Evolutionary conservation across 192 early-diverging fungal species (phyloP).

Genomic region (Physocladia obscura): DNA sequence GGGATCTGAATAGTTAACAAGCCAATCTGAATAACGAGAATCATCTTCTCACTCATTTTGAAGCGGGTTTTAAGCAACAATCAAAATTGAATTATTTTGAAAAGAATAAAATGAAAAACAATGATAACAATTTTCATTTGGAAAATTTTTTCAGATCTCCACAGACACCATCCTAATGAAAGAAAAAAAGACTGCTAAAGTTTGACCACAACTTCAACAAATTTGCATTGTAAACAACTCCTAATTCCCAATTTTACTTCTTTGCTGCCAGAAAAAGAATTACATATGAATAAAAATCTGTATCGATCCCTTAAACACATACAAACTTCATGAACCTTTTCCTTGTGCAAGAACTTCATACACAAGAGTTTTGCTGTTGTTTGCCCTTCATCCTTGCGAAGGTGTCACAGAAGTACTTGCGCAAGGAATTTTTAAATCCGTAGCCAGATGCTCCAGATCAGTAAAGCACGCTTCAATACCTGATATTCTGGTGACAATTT

Average conservation of each 20-base stretch:
- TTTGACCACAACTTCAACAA: conserved; percentile 36
- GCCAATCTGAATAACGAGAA: too few species aligned
- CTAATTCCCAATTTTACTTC: conserved; percentile 20
- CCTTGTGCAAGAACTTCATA: conserved; percentile 77
- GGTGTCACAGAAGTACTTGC: conserved; percentile 61
- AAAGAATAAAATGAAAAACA: too few species aligned
- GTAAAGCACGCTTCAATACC: conserved; percentile 65
- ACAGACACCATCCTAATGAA: too few species aligned
- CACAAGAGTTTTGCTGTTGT: conserved; percentile 40
- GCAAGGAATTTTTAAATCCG: conserved; percentile 63
- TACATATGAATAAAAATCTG: conserved; percentile 35
- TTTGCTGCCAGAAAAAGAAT: neutral
- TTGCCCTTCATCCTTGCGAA: neutral
- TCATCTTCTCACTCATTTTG: too few species aligned
- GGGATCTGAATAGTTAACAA: too few species aligned
- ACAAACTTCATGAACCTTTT: conserved; percentile 66
- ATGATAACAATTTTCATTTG: too few species aligned
- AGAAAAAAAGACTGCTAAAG: too few species aligned
- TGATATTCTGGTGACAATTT: conserved; percentile 61
- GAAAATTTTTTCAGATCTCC: too few species aligned
- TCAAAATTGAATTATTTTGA: too few species aligned
- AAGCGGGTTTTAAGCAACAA: too few species aligned
- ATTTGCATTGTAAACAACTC: conserved; percentile 25
- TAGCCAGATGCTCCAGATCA: conserved; percentile 59
- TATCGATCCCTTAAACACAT: conserved; percentile 42